Evolutionary conservation across 1,284 basidiomycete genomes (phyloP), one percentile per base, ranked within the genome.

Genomic region (Malassezia vespertilionis): DNA sequence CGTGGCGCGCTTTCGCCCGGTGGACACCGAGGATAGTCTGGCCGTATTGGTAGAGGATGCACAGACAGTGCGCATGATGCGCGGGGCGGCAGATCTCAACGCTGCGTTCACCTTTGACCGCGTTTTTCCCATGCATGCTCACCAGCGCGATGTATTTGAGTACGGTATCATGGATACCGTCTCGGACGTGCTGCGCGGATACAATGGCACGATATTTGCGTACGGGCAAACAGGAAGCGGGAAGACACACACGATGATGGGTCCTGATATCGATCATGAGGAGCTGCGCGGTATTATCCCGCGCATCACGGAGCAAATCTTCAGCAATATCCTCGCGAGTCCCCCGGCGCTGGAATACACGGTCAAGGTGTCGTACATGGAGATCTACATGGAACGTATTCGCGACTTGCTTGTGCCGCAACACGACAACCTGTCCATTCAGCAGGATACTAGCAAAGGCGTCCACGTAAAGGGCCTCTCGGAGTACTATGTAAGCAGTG

Each of bases 341-440:
- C 91, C 96, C 61, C 80, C 86, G 32, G 86, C 88, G 71, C 76
- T 97, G 54, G 93, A 99, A 73, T 99, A 97, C 72, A 81, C 96
- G 48, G 93, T 99, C 72, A 99, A 99, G 75, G 93, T 97, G 44
- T 95, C 89, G 28, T 99, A 97, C 73, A 95, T 99, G 89, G 93
- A 99, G 73, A 97, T 99, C 58, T 99, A 99, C 74, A 80, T 97
- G 69, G 93, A 99, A 74, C 81, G 83, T 58, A 90, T 99, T 62
- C 80, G 91, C 49, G 93, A 99, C 77, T 74, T 99, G 52, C 78
- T 99, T 46, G 84, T 89, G 49, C 93, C 93, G 31, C 86, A 90
- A 74, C 96, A 97, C 63, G 93, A 97, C 72, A 99, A 99, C 71
- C 76, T 99, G 12, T 90, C 95, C 62, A 84, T 99, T 8, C 93